These are phyloP conservation scores for Paramyrothecium roridum DNA, from an alignment of 2,329 filamentous ascomycete species.

Conservation along the genomic window DNA sequence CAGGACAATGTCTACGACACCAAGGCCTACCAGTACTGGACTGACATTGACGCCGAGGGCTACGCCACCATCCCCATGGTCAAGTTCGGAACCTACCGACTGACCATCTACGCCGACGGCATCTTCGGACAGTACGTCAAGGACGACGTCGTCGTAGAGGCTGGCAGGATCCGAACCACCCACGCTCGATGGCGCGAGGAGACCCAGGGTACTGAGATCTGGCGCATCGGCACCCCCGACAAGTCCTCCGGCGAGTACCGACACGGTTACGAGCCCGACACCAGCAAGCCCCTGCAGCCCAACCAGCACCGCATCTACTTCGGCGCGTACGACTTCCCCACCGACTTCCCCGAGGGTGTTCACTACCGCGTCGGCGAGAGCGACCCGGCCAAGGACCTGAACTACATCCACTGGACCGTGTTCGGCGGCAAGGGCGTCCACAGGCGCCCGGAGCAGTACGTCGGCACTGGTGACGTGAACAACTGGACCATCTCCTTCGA, in stretches of 20 bases:
- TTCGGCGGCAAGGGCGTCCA: constrained; percentile 55
- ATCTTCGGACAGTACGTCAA: constrained; percentile 59
- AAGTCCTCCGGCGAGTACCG: constrained; percentile 58
- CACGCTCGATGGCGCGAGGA: constrained; percentile 50
- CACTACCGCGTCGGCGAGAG: constrained; percentile 54
- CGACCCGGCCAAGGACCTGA: constrained; percentile 47
- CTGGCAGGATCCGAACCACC: constrained; percentile 30
- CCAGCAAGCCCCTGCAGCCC: constrained; percentile 45
- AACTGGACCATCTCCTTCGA: constrained; percentile 59
- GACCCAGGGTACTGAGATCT: constrained; percentile 55
- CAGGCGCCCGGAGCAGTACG: constrained; percentile 37
- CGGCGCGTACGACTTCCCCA: constrained; percentile 55
- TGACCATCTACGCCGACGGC: constrained; percentile 61
- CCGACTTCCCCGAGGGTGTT: constrained; percentile 58
- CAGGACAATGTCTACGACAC: constrained; percentile 45
- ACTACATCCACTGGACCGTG: constrained; percentile 65
- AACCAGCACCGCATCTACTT: constrained; percentile 62
- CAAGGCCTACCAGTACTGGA: constrained; percentile 62
- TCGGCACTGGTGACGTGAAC: constrained; percentile 43
- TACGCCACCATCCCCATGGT: constrained; percentile 51
- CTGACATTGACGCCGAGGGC: constrained; percentile 43
- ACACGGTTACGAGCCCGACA: constrained; percentile 51
- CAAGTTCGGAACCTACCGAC: constrained; percentile 55
- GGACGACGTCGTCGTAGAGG: constrained; percentile 43
- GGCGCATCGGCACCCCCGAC: constrained; percentile 61